These are phyloP conservation scores for Goffeauzyma gilvescens DNA, from an alignment of 768 basidiomycete genomes.

Conservation along the genomic window DNA sequence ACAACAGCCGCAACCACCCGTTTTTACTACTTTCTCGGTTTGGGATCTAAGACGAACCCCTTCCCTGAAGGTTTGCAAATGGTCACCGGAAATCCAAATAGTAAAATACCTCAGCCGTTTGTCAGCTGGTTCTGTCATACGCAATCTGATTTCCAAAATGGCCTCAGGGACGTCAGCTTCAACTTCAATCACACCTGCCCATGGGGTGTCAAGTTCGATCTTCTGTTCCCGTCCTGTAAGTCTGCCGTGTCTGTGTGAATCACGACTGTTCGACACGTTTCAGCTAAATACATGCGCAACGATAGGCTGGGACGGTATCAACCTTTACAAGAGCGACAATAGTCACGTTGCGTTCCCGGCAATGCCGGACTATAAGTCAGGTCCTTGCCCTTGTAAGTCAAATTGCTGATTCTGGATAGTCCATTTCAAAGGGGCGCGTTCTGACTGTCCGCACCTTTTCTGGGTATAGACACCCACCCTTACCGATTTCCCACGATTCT, in stretches of 20 bases:
- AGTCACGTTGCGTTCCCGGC: conserved; percentile 21
- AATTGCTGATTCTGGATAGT: no score
- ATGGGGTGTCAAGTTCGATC: conserved; percentile 20
- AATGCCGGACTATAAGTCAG: conserved; percentile 6
- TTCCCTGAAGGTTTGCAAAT: conserved; percentile 21
- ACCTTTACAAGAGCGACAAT: conserved; percentile 20
- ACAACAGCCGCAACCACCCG: not conserved
- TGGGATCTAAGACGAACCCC: no score
- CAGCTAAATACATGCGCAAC: conserved; percentile 18
- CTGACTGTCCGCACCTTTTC: no score
- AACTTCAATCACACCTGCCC: conserved; percentile 16
- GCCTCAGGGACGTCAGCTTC: conserved; percentile 12
- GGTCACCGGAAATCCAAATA: conserved; percentile 15
- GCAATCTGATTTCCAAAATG: not conserved
- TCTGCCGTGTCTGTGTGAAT: no score
- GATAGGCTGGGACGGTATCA: conserved; percentile 29
- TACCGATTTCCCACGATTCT: conserved; percentile 23
- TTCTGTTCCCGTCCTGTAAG: conserved; percentile 22
- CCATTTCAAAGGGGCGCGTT: no score
- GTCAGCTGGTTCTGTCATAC: no score
- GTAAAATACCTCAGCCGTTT: conserved; percentile 1
- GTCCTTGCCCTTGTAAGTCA: conserved; percentile 17
- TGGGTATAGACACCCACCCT: conserved; percentile 24
- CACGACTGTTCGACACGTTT: no score
- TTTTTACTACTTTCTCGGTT: conserved; percentile 4